Conservation (phyloP, 2,329 filamentous ascomycete genomes). For the Alternaria gansuensis region DNA sequence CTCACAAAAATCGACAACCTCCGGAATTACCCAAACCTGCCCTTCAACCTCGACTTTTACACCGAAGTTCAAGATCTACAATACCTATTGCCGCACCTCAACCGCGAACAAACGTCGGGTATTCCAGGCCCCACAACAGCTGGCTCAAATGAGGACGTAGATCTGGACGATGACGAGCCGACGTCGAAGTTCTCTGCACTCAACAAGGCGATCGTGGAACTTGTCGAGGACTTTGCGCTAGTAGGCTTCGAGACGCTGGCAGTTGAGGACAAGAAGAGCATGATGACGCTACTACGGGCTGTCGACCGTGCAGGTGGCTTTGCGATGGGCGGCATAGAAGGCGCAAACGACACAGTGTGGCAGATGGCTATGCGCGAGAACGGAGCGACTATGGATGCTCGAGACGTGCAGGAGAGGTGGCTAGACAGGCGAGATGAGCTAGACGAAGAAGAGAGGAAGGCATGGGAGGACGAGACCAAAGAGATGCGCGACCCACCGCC, state of each 20-base stretch:
- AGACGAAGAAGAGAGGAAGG: conserved; percentile 78
- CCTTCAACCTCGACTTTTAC: conserved; percentile 96
- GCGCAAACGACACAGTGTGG: conserved; percentile 97
- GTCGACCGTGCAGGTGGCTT: conserved; percentile 95
- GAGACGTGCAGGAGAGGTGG: conserved; percentile 96
- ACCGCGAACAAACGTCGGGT: conserved; percentile 69
- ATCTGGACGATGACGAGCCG: conserved; percentile 53
- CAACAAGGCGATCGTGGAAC: conserved; percentile 83
- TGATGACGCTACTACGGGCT: conserved; percentile 88
- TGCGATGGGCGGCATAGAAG: conserved; percentile 88
- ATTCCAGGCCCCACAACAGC: conserved; percentile 44
- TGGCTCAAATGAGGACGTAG: conserved; percentile 53
- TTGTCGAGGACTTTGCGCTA: conserved; percentile 89
- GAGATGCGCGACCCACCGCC: conserved; percentile 39
- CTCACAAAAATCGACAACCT: conserved; percentile 98
- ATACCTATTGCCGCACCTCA: conserved; percentile 81
- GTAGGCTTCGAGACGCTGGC: conserved; percentile 93
- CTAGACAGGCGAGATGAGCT: conserved; percentile 88
- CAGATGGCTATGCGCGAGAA: conserved; percentile 86
- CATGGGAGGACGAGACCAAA: conserved; percentile 78
- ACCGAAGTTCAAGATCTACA: conserved; percentile 94
- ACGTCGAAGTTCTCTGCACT: conserved; percentile 78
- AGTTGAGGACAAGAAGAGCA: conserved; percentile 95
- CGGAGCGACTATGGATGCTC: conserved; percentile 75
- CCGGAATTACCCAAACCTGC: conserved; percentile 80